These are phyloP conservation scores for Babesia gibsoni DNA, from an alignment of 169 alveolate genomes.

Conservation along the genomic window DNA sequence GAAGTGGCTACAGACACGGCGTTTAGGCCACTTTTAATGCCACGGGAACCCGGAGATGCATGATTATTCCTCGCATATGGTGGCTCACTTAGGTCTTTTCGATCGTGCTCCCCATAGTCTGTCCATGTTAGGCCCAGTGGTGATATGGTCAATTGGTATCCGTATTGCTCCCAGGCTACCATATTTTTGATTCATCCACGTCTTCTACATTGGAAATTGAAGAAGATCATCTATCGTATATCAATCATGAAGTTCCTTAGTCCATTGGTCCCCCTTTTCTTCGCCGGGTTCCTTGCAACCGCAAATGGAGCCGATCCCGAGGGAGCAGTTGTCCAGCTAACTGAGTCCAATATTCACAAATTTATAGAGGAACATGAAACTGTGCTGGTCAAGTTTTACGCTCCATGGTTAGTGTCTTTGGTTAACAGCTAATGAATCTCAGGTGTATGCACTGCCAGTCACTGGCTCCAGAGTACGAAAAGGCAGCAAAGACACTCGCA, in stretches of 20 bases:
- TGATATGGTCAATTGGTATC: too few species aligned
- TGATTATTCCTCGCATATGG: constrained; percentile 2
- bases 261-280: not conserved
- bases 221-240: not conserved
- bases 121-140: too few species aligned
- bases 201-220: too few species aligned
- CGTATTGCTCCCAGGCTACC: too few species aligned
- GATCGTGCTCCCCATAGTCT: constrained; percentile 29
- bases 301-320: constrained; percentile 58
- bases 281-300: not conserved
- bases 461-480: constrained; percentile 90
- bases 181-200: too few species aligned
- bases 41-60: too few species aligned
- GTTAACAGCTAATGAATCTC: not conserved
- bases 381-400: constrained; percentile 87
- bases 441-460: constrained; percentile 90
- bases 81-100: not conserved
- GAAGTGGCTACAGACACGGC: too few species aligned
- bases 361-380: constrained; percentile 68
- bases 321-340: constrained; percentile 69
- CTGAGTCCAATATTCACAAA: constrained; percentile 79
- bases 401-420: constrained; percentile 79
- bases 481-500: constrained; percentile 84
- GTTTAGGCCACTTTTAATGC: too few species aligned
- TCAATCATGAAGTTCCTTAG: not conserved